A percentile compares a stretch with the other conserved stretches of the same genome.
phyloP scores from a whole-genome alignment of 305 asterid species.

The Striga hermonthica region DNA sequence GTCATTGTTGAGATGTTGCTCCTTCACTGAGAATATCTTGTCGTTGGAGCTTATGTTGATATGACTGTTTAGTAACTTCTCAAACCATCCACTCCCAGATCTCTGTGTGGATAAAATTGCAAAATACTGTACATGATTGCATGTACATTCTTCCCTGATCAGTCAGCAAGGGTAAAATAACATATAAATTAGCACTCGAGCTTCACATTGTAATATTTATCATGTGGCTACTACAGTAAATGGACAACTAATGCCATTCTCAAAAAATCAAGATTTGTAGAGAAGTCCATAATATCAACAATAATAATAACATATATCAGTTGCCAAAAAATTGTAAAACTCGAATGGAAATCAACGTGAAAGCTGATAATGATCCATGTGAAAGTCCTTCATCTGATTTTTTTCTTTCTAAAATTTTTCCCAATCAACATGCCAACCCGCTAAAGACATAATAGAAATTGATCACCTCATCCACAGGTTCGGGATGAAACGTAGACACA shows the following conservation, averaged over 20 bases:
- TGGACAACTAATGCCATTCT: background rate
- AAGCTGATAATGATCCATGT: too few species aligned
- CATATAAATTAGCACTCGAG: slow-evolving; percentile 11
- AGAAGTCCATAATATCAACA: background rate
- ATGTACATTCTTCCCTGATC: slow-evolving; percentile 70
- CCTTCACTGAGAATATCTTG: slow-evolving; percentile 87
- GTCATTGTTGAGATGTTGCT: slow-evolving; percentile 58
- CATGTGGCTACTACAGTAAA: background rate
- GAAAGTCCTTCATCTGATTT: too few species aligned
- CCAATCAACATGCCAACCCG: too few species aligned
- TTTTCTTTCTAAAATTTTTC: too few species aligned
- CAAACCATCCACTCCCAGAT: slow-evolving; percentile 99
- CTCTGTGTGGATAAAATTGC: slow-evolving; percentile 87
- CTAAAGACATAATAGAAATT: too few species aligned
- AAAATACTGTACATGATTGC: slow-evolving; percentile 77
- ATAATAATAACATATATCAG: background rate
- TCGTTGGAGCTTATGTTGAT: slow-evolving; percentile 87
- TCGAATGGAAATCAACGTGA: too few species aligned
- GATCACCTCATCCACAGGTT: too few species aligned
- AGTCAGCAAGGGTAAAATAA: slow-evolving; percentile 24
- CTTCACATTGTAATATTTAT: background rate
- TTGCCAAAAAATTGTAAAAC: too few species aligned
- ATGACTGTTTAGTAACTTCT: slow-evolving; percentile 84
- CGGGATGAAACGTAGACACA: too few species aligned
- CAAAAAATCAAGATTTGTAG: background rate